Base-by-base conservation (phyloP, 129 eudicot species). In the Dittrichia graveolens region DNA sequence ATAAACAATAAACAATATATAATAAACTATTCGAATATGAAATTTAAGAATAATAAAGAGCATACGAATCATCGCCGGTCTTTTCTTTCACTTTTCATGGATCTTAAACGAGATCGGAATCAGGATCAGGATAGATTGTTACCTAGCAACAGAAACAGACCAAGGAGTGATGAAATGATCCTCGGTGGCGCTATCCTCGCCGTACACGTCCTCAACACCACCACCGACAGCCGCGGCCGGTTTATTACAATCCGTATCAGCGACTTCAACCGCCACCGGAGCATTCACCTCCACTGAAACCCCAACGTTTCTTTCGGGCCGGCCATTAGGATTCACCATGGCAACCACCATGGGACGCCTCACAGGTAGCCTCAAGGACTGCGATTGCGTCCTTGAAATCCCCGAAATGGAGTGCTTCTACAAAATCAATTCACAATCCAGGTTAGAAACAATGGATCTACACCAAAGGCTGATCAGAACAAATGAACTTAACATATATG, bases 91-190 rank as follows among this genome's bases (percentile, higher is more conserved):
- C 31, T 24, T 24, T 24, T 24, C 31, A 24, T 3, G 11, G 4
- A 35, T 49, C 12, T n/a, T 1, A 46, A n/a, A 8, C 61, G 4
- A 18, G 24, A 61, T 46, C 42, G 12, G 39, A 42, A 45, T 40
- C 37, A 61, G 41, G 47, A 40, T 44, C 8, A 55, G 18, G 59
- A 63, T 55, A 61, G 53, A 45, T 53, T 31, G 13, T 67, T 58
- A 76, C 80, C 80, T 76, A 1, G 74, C 80, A 55, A 78, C 83
- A 24, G 78, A 79, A 72, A 79, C 83, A 47, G 78, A 79, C 83
- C 83, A 79, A n/a, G 78, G 78, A 57, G 83, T 79, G 31, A 79
- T 79, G 72, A 65, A 79, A 55, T 79, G 83, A 16, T 79, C 83
- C 62, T 79, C 78, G 4, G 83, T 79, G 56, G 83, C 83, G 6